Evolutionary conservation across 805 yeast genomes (phyloP), one percentile per base, ranked within the genome.

Genomic region (Wickerhamiella dianesei): DNA sequence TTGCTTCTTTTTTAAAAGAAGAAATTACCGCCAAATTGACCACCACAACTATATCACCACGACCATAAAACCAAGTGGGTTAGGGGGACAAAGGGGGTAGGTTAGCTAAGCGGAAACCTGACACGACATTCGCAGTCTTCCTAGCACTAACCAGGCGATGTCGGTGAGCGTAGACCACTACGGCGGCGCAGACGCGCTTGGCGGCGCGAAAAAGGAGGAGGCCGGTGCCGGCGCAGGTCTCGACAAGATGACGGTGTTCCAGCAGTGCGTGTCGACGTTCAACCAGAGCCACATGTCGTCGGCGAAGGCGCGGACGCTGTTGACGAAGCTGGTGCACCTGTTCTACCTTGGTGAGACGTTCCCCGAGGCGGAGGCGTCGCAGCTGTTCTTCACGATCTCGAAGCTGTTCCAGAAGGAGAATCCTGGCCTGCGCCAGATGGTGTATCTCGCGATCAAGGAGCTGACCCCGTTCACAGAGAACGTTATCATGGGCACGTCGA

Each of bases 191-290:
- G 32, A 25, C 32, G 32, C 32, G 32, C 32, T 25, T 6, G 32
- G 32, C 6, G 32, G 32, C 32, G 32, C 12, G 32, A 39, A 84
- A 69, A 77, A 74, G 66, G 96, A 87, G 60, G 86, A 39, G 8
- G 8, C 25, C 82, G 62, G 62, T 75, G 47, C 84, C 74, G 55
- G 70, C 81, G 79, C 80, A 48, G 64, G 75, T 56, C 94, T 95
- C 48, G 97, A 92, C 67, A 88, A 88, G 67, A 92, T 92, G 97
- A 81, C 96, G 9, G 88, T 92, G 52, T 89, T 82, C 65, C 98
- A 92, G 67, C 95, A 88, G 63, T 88, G 96, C 71, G 70, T 85
- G 60, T 83, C 83, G 55, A 88, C 84, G 50, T 92, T 92, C 74
- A 89, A 88, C 69, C 85, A 88, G 53, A 75, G 92, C 40, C 95